Conservation (phyloP, 495 filamentous ascomycete genomes). For the Rostrohypoxylon terebratum region DNA sequence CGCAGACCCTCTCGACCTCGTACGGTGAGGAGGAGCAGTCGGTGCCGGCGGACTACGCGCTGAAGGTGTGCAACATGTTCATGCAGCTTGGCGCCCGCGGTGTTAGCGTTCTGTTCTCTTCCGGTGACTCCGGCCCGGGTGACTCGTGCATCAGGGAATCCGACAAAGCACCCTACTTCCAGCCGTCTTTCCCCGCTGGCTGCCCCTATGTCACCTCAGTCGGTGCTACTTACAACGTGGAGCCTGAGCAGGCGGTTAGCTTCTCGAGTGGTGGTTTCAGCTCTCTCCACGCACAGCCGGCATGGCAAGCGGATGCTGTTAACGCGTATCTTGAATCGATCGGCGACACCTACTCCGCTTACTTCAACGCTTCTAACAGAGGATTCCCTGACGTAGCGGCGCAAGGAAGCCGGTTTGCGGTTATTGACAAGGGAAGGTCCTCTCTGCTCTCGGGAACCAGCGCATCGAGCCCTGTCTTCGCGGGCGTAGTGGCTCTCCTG, state of each 20-base stretch:
- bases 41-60: constrained; percentile 73
- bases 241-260: constrained; percentile 70
- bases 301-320: constrained; percentile 71
- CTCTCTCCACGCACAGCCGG: constrained; percentile 70
- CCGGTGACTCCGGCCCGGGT: constrained; percentile 79
- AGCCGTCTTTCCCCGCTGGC: constrained; percentile 75
- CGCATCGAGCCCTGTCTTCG: constrained; percentile 55
- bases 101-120: constrained; percentile 76
- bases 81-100: constrained; percentile 77
- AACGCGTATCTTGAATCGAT: constrained; percentile 64
- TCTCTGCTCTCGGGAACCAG: constrained; percentile 62
- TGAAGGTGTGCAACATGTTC: constrained; percentile 72
- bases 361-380: constrained; percentile 67
- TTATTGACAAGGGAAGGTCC: constrained; percentile 57
- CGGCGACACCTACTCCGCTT: constrained; percentile 56
- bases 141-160: constrained; percentile 67
- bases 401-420: constrained; percentile 66
- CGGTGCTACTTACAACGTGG: constrained; percentile 68
- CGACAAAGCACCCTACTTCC: constrained; percentile 76
- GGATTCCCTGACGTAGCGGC: constrained; percentile 73
- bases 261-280: constrained; percentile 77
- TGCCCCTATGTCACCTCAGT: constrained; percentile 82
- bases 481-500: constrained; percentile 66
- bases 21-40: constrained; percentile 81
- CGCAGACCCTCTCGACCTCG: constrained; percentile 76